Percentiles rank a stretch among this genome's conserved stretches.
phyloP scores from a whole-genome alignment of 208 protist genomes.

The Crithidia fasciculata region DNA sequence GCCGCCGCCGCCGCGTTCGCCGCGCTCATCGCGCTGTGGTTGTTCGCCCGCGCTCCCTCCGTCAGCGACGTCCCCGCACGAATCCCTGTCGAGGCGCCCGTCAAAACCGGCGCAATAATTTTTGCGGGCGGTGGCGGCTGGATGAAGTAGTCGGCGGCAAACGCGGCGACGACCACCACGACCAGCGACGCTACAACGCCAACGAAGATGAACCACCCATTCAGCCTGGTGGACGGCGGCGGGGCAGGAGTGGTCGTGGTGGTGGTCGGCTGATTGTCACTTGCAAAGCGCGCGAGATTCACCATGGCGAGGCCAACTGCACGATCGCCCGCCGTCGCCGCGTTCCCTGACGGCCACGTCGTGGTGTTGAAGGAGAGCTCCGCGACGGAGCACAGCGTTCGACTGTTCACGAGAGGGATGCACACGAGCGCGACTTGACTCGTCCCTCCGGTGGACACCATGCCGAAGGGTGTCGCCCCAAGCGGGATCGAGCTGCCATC shows the following conservation, averaged over 20 bases:
- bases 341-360: neutral
- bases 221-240: neutral
- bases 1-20: neutral
- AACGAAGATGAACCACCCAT: conserved; percentile 38
- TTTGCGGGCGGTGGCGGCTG: conserved; percentile 56
- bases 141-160: conserved; percentile 64
- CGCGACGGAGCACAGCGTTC: conserved; percentile 23
- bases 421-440: conserved; percentile 54
- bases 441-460: conserved; percentile 26
- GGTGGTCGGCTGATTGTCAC: neutral
- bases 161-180: conserved; percentile 42
- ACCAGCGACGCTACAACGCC: conserved; percentile 50
- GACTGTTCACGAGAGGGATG: conserved; percentile 2
- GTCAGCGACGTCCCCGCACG: conserved; percentile 15
- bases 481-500: conserved; percentile 1
- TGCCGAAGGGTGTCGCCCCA: conserved; percentile 29
- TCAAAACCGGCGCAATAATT: conserved; percentile 31
- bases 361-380: conserved; percentile 23
- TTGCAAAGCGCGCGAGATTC: conserved; percentile 18
- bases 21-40: neutral
- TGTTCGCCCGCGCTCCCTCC: neutral
- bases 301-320: conserved; percentile 27
- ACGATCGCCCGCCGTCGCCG: neutral
- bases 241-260: neutral
- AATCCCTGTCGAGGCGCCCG: neutral